A percentile compares a stretch with the other conserved stretches of the same genome.
phyloP scores from a whole-genome alignment of 805 yeast species.

The Blastobotrys terrestris region DNA sequence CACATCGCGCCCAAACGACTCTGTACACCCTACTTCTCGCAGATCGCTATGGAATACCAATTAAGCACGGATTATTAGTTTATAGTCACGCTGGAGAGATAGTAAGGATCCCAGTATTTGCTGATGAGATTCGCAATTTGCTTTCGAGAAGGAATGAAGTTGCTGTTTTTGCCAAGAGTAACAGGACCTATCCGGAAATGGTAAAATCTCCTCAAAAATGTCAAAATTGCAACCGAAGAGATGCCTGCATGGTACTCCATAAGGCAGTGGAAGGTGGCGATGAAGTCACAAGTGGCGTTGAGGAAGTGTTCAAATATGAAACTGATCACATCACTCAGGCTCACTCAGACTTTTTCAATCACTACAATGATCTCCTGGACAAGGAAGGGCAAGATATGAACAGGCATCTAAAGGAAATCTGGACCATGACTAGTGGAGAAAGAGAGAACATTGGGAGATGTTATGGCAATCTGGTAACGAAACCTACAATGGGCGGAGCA shows the following conservation, averaged over 20 bases:
- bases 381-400: constrained; percentile 62
- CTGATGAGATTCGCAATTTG: constrained; percentile 57
- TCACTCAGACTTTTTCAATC: constrained; percentile 52
- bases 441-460: constrained; percentile 64
- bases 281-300: constrained; percentile 48
- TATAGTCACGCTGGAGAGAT: constrained; percentile 62
- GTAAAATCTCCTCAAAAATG: constrained; percentile 16
- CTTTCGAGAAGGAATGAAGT: constrained; percentile 67
- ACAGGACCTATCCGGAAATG: constrained; percentile 17
- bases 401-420: constrained; percentile 54
- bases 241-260: constrained; percentile 55
- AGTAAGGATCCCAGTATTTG: constrained; percentile 46
- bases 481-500: constrained; percentile 4
- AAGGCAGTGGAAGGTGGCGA: constrained; percentile 55
- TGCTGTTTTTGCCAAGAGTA: constrained; percentile 49
- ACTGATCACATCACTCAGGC: constrained; percentile 45
- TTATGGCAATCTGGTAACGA: constrained; percentile 45
- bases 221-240: constrained; percentile 52
- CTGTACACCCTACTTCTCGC: constrained; percentile 71
- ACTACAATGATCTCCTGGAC: constrained; percentile 70
- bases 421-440: constrained; percentile 53
- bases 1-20: constrained; percentile 83
- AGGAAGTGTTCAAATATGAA: constrained; percentile 41
- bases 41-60: constrained; percentile 71
- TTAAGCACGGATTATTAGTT: constrained; percentile 58